These are phyloP conservation scores for Leccinum boreale DNA, from an alignment of 768 basidiomycete genomes.

Conservation along the genomic window DNA sequence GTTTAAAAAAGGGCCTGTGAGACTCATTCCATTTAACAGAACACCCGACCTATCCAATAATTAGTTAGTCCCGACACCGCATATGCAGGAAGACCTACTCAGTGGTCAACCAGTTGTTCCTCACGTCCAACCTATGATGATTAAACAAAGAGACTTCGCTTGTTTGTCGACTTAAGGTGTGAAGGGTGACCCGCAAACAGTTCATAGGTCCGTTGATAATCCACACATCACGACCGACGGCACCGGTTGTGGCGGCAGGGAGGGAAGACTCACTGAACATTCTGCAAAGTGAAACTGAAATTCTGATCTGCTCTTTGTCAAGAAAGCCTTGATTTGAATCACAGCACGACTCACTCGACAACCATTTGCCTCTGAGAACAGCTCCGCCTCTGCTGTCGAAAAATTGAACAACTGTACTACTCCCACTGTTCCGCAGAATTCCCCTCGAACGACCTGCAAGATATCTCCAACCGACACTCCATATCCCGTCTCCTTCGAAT, in stretches of 20 bases:
- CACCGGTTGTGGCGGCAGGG: neutral
- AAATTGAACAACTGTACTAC: neutral
- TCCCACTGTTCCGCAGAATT: neutral
- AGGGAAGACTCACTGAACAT: neutral
- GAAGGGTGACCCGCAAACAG: neutral
- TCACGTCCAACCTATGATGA: neutral
- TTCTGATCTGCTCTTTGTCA: neutral
- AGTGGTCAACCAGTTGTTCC: neutral
- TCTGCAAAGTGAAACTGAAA: neutral
- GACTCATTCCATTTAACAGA: neutral
- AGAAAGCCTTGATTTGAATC: neutral
- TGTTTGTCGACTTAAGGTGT: neutral
- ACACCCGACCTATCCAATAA: neutral
- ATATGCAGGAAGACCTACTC: neutral
- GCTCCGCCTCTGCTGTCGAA: neutral
- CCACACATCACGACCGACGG: neutral
- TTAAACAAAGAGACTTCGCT: neutral
- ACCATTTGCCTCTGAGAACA: neutral
- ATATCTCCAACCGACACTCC: neutral
- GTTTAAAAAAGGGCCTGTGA: neutral
- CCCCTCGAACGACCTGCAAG: neutral
- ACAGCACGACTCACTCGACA: neutral
- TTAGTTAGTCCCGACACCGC: neutral
- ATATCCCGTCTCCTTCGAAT: neutral
- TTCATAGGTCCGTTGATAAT: neutral